A percentile compares a stretch with the other conserved stretches of the same genome.
These are phyloP conservation scores for Tulasnella sp. DNA, from an alignment of 768 basidiomycete species.

Conservation along the genomic window DNA sequence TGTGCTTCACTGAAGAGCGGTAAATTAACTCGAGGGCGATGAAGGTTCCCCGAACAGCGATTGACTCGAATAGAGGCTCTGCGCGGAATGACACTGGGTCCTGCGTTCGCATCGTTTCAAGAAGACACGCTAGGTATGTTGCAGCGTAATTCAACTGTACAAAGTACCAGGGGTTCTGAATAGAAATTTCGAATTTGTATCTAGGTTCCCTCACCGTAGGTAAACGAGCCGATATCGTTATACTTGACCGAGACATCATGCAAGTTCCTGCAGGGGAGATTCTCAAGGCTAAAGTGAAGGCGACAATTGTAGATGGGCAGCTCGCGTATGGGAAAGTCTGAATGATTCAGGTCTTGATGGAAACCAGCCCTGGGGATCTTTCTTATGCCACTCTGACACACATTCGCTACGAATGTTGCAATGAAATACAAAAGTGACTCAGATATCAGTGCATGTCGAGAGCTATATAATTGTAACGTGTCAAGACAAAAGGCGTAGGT, in stretches of 20 bases:
- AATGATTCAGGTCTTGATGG: too few relatives aligned
- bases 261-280: conserved; percentile 46
- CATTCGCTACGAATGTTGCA: too few relatives aligned
- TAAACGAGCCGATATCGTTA: conserved; percentile 78
- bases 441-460: too few relatives aligned
- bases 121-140: conserved; percentile 29
- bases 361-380: too few relatives aligned
- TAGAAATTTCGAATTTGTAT: conserved; percentile 9
- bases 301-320: conserved; percentile 65
- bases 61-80: conserved; percentile 71
- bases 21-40: too few relatives aligned
- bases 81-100: conserved; percentile 69
- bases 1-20: neutral
- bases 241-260: conserved; percentile 75
- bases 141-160: too few relatives aligned
- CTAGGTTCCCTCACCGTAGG: conserved; percentile 63
- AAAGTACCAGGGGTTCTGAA: too few relatives aligned
- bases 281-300: conserved; percentile 46
- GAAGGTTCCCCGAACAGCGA: conserved; percentile 62
- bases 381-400: too few relatives aligned
- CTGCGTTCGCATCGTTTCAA: conserved; percentile 76
- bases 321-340: conserved; percentile 43
- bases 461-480: too few relatives aligned
- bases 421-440: too few relatives aligned
- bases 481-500: too few relatives aligned